Conservation (phyloP, 768 basidiomycete species). For the Xerocomellus dryophilus region DNA sequence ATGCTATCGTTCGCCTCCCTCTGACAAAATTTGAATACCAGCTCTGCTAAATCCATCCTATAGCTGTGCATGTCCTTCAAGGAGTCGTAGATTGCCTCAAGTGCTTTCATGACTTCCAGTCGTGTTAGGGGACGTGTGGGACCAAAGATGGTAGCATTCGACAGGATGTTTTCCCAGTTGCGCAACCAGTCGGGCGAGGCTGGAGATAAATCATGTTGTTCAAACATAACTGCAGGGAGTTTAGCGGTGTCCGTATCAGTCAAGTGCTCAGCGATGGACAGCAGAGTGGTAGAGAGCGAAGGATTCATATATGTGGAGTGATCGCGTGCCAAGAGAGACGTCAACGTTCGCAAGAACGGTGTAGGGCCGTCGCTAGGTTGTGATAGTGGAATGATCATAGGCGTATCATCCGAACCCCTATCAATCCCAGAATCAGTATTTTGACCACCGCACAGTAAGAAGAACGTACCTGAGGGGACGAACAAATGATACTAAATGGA, state of each 20-base stretch:
- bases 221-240: constrained; percentile 59
- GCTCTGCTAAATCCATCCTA: constrained; percentile 49
- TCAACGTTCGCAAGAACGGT: constrained; percentile 57
- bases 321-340: constrained; percentile 61
- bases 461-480: constrained; percentile 51
- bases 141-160: constrained; percentile 45
- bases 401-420: constrained; percentile 46
- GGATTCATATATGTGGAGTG: constrained; percentile 57
- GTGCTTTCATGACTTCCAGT: constrained; percentile 51
- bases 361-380: constrained; percentile 56
- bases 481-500: constrained; percentile 57
- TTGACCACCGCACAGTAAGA: neutral
- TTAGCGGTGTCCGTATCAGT: constrained; percentile 64
- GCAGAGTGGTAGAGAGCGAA: constrained; percentile 58
- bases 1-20: constrained; percentile 27
- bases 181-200: constrained; percentile 68
- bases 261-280: constrained; percentile 66
- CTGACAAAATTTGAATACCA: constrained; percentile 54
- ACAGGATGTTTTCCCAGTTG: constrained; percentile 60
- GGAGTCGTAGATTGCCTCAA: constrained; percentile 59
- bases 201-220: constrained; percentile 66
- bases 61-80: constrained; percentile 70
- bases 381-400: constrained; percentile 49
- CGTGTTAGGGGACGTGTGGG: constrained; percentile 50
- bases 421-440: constrained; percentile 11